A percentile compares a stretch with the other conserved stretches of the same genome.
Evolutionary conservation across 305 asterid species (phyloP).

Genomic region (Solanum hybrid): DNA sequence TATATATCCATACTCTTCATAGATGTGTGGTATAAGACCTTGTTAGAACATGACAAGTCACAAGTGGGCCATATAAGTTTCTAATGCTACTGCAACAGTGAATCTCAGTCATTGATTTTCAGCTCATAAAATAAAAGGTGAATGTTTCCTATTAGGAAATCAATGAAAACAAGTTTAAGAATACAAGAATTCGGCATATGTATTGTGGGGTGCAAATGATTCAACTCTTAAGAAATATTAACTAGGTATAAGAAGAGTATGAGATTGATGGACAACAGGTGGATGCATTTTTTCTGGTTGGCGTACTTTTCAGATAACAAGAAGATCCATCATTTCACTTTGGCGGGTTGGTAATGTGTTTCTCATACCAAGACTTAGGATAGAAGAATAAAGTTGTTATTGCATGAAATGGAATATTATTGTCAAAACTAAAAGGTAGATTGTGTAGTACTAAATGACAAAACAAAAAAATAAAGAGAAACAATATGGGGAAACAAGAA

Average conservation of each 20-base stretch:
- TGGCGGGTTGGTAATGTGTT: background rate
- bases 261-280: background rate
- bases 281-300: background rate
- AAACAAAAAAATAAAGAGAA: background rate
- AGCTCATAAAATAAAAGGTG: background rate
- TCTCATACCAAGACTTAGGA: background rate
- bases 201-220: background rate
- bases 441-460: background rate
- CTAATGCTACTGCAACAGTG: background rate
- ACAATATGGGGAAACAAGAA: background rate
- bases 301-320: background rate
- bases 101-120: background rate
- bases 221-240: background rate
- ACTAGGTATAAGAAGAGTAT: background rate
- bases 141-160: background rate
- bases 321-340: background rate
- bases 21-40: background rate
- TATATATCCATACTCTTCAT: conserved; percentile 6
- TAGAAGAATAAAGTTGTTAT: background rate
- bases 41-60: background rate
- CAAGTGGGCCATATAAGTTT: background rate
- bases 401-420: background rate
- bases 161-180: background rate
- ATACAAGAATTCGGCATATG: background rate
- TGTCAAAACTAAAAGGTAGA: background rate